phyloP scores from a whole-genome alignment of 495 filamentous ascomycete genomes.

The Amniculicola lignicola region DNA sequence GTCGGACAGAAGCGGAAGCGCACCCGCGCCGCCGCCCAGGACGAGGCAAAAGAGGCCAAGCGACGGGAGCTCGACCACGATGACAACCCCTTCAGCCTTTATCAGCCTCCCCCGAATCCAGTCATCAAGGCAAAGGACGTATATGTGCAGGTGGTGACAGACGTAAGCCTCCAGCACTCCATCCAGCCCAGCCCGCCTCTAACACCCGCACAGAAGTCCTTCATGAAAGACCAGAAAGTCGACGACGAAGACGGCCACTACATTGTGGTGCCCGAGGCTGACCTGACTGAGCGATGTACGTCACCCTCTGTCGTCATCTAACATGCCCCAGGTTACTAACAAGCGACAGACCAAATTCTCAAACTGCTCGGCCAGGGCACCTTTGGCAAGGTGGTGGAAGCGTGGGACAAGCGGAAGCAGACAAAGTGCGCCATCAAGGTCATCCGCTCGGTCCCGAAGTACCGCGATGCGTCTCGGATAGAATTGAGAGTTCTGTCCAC shows the following conservation, averaged over 20 bases:
- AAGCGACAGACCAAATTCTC: conserved; percentile 69
- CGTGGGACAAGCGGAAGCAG: conserved; percentile 69
- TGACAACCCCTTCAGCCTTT: conserved; percentile 69
- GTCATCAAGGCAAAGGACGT: conserved; percentile 92
- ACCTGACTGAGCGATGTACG: conserved; percentile 87
- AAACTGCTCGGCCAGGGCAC: conserved; percentile 92
- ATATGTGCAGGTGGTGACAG: conserved; percentile 71
- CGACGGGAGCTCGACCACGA: conserved; percentile 61
- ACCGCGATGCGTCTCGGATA: conserved; percentile 94
- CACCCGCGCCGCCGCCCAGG: conserved; percentile 70
- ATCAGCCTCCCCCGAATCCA: conserved; percentile 80
- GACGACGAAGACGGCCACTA: conserved; percentile 98
- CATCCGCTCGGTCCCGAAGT: conserved; percentile 96
- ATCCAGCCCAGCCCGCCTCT: conserved; percentile 6
- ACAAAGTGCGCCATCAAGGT: conserved; percentile 92
- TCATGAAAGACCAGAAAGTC: conserved; percentile 57
- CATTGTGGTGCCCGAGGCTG: conserved; percentile 77
- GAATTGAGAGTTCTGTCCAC: conserved; percentile 91
- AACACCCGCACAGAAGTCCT: conserved; percentile 41
- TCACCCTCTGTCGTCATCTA: conserved; percentile 23
- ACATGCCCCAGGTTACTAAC: conserved; percentile 4
- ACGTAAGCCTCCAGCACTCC: conserved; percentile 59
- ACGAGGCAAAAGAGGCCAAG: conserved; percentile 65
- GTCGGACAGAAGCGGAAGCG: conserved; percentile 85
- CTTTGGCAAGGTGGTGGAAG: conserved; percentile 96